A percentile compares a stretch with the other conserved stretches of the same genome.
phyloP scores from a whole-genome alignment of 1,284 basidiomycete genomes.

The Boletellus sp. region DNA sequence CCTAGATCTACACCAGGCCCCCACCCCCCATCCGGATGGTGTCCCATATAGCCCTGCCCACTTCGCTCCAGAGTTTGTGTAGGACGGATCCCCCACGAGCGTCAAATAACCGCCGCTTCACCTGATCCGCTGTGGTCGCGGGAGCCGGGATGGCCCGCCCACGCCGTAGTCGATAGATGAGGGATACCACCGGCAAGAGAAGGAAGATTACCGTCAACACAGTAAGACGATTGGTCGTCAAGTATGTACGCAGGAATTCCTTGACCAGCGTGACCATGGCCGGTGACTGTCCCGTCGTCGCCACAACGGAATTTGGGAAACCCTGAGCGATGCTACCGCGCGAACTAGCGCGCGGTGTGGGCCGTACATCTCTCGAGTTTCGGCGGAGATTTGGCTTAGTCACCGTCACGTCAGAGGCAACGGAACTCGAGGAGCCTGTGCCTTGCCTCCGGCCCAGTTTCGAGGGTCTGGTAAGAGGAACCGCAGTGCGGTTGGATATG shows the following conservation, averaged over 20 bases:
- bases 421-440: slow-evolving; percentile 23
- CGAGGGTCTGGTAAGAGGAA: slow-evolving; percentile 37
- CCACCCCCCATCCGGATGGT: slow-evolving; percentile 74
- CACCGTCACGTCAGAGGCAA: slow-evolving; percentile 26
- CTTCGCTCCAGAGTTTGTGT: slow-evolving; percentile 51
- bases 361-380: slow-evolving; percentile 7
- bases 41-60: slow-evolving; percentile 54
- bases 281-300: slow-evolving; percentile 34
- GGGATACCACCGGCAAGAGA: slow-evolving; percentile 59
- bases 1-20: slow-evolving; percentile 51
- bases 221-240: slow-evolving; percentile 44
- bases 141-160: slow-evolving; percentile 22
- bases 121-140: slow-evolving; percentile 50
- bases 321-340: slow-evolving; percentile 27
- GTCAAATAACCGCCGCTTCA: slow-evolving; percentile 50
- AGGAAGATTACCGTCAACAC: slow-evolving; percentile 55
- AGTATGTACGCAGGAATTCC: slow-evolving; percentile 43
- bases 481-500: slow-evolving; percentile 53
- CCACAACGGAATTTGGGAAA: slow-evolving; percentile 16
- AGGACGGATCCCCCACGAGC: slow-evolving; percentile 39
- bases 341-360: slow-evolving; percentile 11
- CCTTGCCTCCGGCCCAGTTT: slow-evolving; percentile 21
- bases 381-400: slow-evolving; percentile 16
- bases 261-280: slow-evolving; percentile 46
- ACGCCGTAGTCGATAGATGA: slow-evolving; percentile 48